Evolutionary conservation across 495 filamentous ascomycete genomes (phyloP).

Genomic region (Talaromyces ruber): DNA sequence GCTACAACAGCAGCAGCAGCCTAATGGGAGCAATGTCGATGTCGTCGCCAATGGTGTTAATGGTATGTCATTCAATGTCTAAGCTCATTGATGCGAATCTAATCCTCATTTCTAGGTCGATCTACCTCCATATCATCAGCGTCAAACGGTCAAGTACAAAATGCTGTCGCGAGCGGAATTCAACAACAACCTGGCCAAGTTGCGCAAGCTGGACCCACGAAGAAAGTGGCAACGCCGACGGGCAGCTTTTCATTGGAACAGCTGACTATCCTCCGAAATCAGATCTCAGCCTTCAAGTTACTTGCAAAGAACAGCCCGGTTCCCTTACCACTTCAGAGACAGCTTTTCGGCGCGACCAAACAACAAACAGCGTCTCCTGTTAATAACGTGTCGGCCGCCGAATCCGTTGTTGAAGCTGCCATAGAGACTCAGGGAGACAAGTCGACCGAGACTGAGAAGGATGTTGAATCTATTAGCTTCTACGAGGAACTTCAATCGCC

Average conservation of each 20-base stretch:
- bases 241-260: slow-evolving; percentile 62
- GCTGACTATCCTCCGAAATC: slow-evolving; percentile 58
- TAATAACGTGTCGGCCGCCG: slow-evolving; percentile 46
- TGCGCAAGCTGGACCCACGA: slow-evolving; percentile 12
- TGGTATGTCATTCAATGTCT: slow-evolving; percentile 22
- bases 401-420: slow-evolving; percentile 42
- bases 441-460: slow-evolving; percentile 24
- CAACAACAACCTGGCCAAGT: slow-evolving; percentile 23
- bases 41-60: slow-evolving; percentile 40
- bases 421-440: slow-evolving; percentile 26
- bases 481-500: slow-evolving; percentile 63
- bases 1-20: slow-evolving; percentile 37
- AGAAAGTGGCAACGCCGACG: slow-evolving; percentile 29
- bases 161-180: slow-evolving; percentile 15
- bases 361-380: slow-evolving; percentile 49
- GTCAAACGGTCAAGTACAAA: slow-evolving; percentile 21
- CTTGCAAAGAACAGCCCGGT: slow-evolving; percentile 74
- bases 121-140: slow-evolving; percentile 39
- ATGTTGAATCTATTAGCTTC: slow-evolving; percentile 25
- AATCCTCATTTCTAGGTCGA: slow-evolving; percentile 17
- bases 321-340: slow-evolving; percentile 62
- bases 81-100: background rate
- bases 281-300: slow-evolving; percentile 76
- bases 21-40: slow-evolving; percentile 31
- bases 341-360: slow-evolving; percentile 65